Conservation (phyloP, 768 basidiomycete species). For the Coprinopsis sp. region DNA sequence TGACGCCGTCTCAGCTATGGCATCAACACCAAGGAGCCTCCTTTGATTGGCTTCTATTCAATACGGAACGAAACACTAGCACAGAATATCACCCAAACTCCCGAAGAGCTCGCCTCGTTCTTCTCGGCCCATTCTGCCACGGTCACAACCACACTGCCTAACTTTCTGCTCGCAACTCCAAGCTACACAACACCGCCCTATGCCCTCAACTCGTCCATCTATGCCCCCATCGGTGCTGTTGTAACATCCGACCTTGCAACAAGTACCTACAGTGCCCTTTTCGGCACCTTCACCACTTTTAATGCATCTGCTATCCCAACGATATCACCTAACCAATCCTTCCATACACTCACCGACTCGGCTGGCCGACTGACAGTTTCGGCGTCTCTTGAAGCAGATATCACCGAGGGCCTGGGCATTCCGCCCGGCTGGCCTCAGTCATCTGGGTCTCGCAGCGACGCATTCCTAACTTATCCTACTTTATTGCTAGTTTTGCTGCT, state of each 20-base stretch:
- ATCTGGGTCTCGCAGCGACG: too few species aligned
- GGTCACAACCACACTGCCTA: slow-evolving; percentile 65
- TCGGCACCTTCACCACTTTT: slow-evolving; percentile 33
- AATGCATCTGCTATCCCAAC: slow-evolving; percentile 55
- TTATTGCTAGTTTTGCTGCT: background rate
- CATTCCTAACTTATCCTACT: background rate
- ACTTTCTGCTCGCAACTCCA: slow-evolving; percentile 63
- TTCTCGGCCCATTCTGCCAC: slow-evolving; percentile 62
- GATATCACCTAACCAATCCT: slow-evolving; percentile 45
- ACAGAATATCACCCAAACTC: slow-evolving; percentile 29
- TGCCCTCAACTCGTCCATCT: slow-evolving; percentile 62
- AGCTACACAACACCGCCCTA: slow-evolving; percentile 60
- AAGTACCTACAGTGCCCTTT: slow-evolving; percentile 62
- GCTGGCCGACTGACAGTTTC: slow-evolving; percentile 51
- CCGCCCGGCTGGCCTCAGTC: slow-evolving; percentile 54
- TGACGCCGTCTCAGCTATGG: slow-evolving; percentile 51
- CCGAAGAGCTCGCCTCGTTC: slow-evolving; percentile 41
- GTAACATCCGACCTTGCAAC: slow-evolving; percentile 61
- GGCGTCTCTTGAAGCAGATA: slow-evolving; percentile 41
- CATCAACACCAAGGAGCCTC: slow-evolving; percentile 67
- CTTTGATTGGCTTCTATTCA: slow-evolving; percentile 73
- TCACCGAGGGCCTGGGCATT: slow-evolving; percentile 53
- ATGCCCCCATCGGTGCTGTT: slow-evolving; percentile 49
- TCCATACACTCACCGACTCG: slow-evolving; percentile 51
- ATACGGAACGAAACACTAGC: slow-evolving; percentile 39